Conservation (phyloP, 768 basidiomycete genomes). For the Collybiopsis confluens region DNA sequence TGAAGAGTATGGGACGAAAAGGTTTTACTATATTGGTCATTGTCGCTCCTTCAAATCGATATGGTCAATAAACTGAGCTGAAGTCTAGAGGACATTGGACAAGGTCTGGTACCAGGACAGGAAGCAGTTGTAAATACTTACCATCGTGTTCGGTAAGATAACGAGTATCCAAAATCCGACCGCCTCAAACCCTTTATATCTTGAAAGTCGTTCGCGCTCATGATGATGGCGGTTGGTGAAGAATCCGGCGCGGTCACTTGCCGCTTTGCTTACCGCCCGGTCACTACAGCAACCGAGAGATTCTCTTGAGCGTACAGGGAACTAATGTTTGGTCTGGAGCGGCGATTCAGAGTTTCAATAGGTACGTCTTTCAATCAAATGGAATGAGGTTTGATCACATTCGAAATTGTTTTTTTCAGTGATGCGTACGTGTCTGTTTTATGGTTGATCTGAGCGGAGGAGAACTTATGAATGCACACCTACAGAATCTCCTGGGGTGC, state of each 20-base stretch:
- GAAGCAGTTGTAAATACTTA: constrained; percentile 24
- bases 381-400: not conserved
- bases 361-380: not conserved
- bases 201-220: not conserved
- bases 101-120: not conserved
- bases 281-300: constrained; percentile 43
- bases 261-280: no score
- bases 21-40: constrained; percentile 80
- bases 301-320: constrained; percentile 50
- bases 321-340: constrained; percentile 43
- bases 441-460: no score
- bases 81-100: not conserved
- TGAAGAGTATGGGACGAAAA: no score
- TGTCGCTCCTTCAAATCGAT: constrained; percentile 66
- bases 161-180: constrained; percentile 55
- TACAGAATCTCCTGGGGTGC: constrained; percentile 36
- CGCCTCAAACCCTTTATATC: not conserved
- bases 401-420: not conserved
- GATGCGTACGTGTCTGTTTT: constrained; percentile 8
- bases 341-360: constrained; percentile 12
- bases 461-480: no score
- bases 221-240: not conserved
- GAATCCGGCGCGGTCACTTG: no score
- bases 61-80: not conserved
- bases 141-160: constrained; percentile 70